phyloP scores from a whole-genome alignment of 2,329 filamentous ascomycete genomes.

The Trichothecium sympodiale region DNA sequence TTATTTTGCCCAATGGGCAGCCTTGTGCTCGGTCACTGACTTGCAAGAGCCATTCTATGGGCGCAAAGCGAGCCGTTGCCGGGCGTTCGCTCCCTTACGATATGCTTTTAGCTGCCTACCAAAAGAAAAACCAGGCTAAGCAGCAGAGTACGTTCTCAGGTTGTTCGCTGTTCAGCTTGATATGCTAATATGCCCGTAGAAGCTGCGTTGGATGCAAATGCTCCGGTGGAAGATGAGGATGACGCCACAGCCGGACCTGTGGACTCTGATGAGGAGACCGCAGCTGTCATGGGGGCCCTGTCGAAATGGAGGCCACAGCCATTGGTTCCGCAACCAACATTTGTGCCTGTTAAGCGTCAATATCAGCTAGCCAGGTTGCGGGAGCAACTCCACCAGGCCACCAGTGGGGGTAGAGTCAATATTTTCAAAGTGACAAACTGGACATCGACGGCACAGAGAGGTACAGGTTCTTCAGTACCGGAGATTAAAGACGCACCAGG shows the following conservation, averaged over 20 bases:
- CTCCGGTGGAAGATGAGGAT: constrained; percentile 76
- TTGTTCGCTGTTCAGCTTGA: constrained; percentile 6
- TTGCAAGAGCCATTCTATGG: constrained; percentile 94
- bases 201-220: constrained; percentile 88
- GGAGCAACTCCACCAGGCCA: constrained; percentile 55
- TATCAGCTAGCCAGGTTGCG: constrained; percentile 53
- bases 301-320: constrained; percentile 69
- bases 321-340: constrained; percentile 54
- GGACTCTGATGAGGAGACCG: constrained; percentile 90
- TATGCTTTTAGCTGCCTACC: constrained; percentile 77
- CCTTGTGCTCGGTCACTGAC: constrained; percentile 82
- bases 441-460: constrained; percentile 21
- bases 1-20: constrained; percentile 72
- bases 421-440: constrained; percentile 37
- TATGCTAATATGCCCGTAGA: constrained; percentile 38
- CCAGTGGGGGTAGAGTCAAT: constrained; percentile 53
- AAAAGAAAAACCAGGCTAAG: constrained; percentile 98
- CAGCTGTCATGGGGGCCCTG: constrained; percentile 74
- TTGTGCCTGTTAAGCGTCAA: constrained; percentile 49
- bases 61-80: constrained; percentile 78
- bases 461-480: too few relatives aligned
- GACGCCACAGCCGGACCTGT: constrained; percentile 71
- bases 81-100: constrained; percentile 84
- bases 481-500: constrained; percentile 41
- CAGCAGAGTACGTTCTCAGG: constrained; percentile 65